Conservation (phyloP, 441 rosid genomes). For the Viola pubescens region DNA sequence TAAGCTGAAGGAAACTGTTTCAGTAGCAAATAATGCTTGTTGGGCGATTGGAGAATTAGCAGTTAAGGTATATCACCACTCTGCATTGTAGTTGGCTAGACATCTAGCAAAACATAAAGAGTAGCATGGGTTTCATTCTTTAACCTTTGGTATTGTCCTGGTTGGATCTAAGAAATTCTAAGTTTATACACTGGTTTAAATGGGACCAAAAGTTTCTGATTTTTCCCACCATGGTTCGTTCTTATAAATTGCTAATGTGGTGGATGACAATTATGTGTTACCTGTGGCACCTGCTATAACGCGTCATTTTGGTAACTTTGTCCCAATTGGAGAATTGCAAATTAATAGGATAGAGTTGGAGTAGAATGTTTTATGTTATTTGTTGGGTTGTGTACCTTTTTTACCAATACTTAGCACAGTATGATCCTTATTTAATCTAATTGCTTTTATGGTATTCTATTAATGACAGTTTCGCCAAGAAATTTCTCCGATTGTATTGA, state of each 20-base stretch:
- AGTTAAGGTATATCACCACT: constrained; percentile 51
- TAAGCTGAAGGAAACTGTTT: constrained; percentile 62
- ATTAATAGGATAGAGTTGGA: no score
- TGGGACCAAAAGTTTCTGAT: no score
- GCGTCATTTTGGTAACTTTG: no score
- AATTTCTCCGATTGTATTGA: constrained; percentile 79
- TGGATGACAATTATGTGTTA: no score
- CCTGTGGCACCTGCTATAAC: no score
- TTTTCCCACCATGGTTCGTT: no score
- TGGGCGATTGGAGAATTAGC: constrained; percentile 99
- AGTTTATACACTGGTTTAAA: neutral
- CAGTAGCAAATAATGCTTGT: constrained; percentile 97
- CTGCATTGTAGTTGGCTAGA: neutral
- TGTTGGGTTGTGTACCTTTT: neutral
- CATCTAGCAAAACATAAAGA: no score
- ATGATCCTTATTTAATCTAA: neutral
- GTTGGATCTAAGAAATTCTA: neutral
- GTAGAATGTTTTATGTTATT: no score
- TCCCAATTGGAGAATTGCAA: no score
- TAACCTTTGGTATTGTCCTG: neutral
- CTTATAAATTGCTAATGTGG: no score
- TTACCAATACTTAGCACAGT: neutral
- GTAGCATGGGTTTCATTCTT: neutral
- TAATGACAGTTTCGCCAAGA: constrained; percentile 78
- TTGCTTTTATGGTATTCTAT: neutral